Conservation (phyloP, 768 basidiomycete genomes). For the Leccinum obscurum region DNA sequence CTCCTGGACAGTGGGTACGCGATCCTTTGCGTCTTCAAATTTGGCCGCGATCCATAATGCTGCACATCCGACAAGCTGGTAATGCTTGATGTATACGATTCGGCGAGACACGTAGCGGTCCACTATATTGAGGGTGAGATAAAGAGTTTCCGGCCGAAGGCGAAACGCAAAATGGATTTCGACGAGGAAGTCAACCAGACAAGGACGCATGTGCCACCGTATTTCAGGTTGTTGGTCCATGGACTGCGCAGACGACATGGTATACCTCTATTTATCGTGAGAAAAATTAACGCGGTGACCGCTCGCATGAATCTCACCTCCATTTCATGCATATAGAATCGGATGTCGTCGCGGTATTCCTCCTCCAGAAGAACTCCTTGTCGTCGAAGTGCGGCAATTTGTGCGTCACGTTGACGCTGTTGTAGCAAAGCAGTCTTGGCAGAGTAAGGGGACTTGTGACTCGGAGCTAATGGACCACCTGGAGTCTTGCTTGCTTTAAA, state of each 20-base stretch:
- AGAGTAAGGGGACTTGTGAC: conserved; percentile 65
- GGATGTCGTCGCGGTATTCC: conserved; percentile 93
- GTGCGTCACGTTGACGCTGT: conserved; percentile 69
- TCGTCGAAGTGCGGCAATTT: conserved; percentile 65
- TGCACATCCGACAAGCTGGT: conserved; percentile 97
- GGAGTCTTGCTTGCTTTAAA: conserved; percentile 65
- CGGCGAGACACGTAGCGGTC: conserved; percentile 99
- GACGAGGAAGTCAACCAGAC: conserved; percentile 97
- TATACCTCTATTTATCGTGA: conserved; percentile 56
- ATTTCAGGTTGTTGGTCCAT: conserved; percentile 99
- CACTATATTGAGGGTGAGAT: conserved; percentile 97
- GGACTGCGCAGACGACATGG: conserved; percentile 88
- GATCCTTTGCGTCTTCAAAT: conserved; percentile 98
- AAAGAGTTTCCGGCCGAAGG: conserved; percentile 96
- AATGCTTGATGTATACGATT: conserved; percentile 98
- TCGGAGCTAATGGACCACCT: conserved; percentile 43
- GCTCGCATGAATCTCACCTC: conserved; percentile 66
- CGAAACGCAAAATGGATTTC: conserved; percentile 98
- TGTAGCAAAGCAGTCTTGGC: conserved; percentile 58
- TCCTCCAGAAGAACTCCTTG: conserved; percentile 86
- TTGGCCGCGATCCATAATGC: conserved; percentile 99
- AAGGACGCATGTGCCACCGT: conserved; percentile 98
- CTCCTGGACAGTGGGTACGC: conserved; percentile 93
- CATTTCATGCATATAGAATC: conserved; percentile 95
- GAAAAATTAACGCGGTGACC: conserved; percentile 12